Percentiles rank a stretch among this genome's conserved stretches.
Conservation (phyloP, 2,329 filamentous ascomycete genomes). For the Neonectria hederae region DNA sequence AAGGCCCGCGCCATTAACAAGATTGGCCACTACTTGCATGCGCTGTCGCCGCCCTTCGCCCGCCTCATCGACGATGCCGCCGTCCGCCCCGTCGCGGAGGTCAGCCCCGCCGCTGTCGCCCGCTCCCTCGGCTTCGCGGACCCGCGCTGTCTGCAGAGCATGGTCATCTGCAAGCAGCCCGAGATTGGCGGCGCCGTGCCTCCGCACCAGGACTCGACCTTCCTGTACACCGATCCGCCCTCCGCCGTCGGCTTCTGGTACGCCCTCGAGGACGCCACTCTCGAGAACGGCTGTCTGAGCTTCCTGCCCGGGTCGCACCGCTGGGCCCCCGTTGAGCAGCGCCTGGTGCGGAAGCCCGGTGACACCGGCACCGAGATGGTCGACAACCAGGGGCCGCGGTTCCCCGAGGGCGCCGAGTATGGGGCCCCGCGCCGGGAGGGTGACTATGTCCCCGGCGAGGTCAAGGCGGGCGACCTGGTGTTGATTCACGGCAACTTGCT, state of each 20-base stretch:
- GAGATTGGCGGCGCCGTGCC: slow-evolving; percentile 93
- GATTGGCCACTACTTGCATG: slow-evolving; percentile 82
- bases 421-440: slow-evolving; percentile 53
- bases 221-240: slow-evolving; percentile 89
- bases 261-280: slow-evolving; percentile 89
- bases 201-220: slow-evolving; percentile 91
- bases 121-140: slow-evolving; percentile 77
- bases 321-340: slow-evolving; percentile 73
- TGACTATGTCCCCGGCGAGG: slow-evolving; percentile 80
- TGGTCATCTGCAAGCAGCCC: slow-evolving; percentile 98
- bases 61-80: slow-evolving; percentile 62
- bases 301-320: slow-evolving; percentile 86
- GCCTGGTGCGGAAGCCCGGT: slow-evolving; percentile 75
- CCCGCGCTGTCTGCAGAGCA: slow-evolving; percentile 85
- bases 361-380: slow-evolving; percentile 73
- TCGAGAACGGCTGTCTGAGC: slow-evolving; percentile 86
- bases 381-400: slow-evolving; percentile 71
- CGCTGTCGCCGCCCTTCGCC: slow-evolving; percentile 73
- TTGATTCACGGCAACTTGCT: slow-evolving; percentile 95
- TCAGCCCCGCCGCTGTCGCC: slow-evolving; percentile 70
- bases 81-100: slow-evolving; percentile 41
- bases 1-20: slow-evolving; percentile 91
- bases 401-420: slow-evolving; percentile 65
- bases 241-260: slow-evolving; percentile 97
- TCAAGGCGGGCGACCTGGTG: slow-evolving; percentile 90